Evolutionary conservation across 2,329 filamentous ascomycete genomes (phyloP).

Genomic region (Tricladium varicosporioides): DNA sequence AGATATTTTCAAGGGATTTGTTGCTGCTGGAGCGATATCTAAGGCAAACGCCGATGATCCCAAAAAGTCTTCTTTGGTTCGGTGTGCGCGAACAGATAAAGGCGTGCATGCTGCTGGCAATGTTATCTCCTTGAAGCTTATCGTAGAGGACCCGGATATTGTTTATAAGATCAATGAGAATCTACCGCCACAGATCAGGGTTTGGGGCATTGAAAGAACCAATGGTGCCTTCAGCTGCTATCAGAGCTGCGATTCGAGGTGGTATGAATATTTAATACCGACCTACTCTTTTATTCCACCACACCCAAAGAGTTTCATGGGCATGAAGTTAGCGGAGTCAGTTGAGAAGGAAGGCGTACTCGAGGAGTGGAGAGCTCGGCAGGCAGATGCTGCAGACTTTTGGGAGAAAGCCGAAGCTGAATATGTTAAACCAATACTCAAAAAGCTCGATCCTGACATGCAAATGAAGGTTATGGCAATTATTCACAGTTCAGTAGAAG

Average conservation of each 20-base stretch:
- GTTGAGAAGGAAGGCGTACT: conserved; percentile 72
- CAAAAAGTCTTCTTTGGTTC: conserved; percentile 90
- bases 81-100: conserved; percentile 95
- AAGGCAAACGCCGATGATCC: conserved; percentile 97
- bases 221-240: conserved; percentile 94
- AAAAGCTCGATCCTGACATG: conserved; percentile 60
- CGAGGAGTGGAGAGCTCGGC: conserved; percentile 64
- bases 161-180: conserved; percentile 88
- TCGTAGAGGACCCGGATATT: conserved; percentile 86
- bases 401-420: conserved; percentile 83
- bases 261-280: conserved; percentile 96
- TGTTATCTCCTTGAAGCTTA: conserved; percentile 91
- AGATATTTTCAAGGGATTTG: conserved; percentile 88
- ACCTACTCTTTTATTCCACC: conserved; percentile 91
- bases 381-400: conserved; percentile 76
- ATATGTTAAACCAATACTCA: conserved; percentile 70
- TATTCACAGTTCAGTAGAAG: conserved; percentile 45
- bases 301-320: conserved; percentile 82
- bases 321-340: conserved; percentile 75
- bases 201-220: conserved; percentile 91
- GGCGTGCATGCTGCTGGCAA: conserved; percentile 96
- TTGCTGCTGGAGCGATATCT: conserved; percentile 87
- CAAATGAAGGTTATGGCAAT: conserved; percentile 61
- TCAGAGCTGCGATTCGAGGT: conserved; percentile 88
- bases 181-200: conserved; percentile 82